These are phyloP conservation scores for Boletus pseudo-olivaceus DNA, from an alignment of 768 basidiomycete species.

Conservation along the genomic window DNA sequence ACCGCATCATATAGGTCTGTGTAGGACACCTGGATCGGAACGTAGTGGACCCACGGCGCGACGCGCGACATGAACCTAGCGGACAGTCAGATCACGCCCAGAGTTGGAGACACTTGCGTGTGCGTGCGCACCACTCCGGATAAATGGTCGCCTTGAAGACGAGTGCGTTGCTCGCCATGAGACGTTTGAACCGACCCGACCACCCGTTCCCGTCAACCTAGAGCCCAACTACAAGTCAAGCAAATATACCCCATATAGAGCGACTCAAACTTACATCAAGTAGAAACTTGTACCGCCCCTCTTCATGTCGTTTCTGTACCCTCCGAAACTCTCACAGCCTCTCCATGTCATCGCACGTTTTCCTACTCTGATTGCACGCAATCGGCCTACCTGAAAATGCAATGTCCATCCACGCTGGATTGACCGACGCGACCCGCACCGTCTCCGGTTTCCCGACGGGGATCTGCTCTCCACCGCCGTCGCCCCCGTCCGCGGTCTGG, in stretches of 20 bases:
- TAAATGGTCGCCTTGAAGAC: constrained; percentile 71
- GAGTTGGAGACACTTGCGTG: too few species aligned
- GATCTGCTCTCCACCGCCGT: constrained; percentile 6
- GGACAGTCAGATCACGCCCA: neutral
- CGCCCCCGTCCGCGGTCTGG: neutral
- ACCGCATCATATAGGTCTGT: constrained; percentile 68
- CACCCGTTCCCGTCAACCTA: constrained; percentile 65
- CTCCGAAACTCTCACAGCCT: constrained; percentile 49
- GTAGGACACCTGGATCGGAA: constrained; percentile 63
- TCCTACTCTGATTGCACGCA: constrained; percentile 33
- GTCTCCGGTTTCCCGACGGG: constrained; percentile 35
- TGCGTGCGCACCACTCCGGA: constrained; percentile 57
- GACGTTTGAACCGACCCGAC: constrained; percentile 62
- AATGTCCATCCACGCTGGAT: constrained; percentile 59
- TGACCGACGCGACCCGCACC: constrained; percentile 39
- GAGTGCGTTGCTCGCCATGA: constrained; percentile 59
- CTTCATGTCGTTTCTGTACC: constrained; percentile 42
- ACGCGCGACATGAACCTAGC: constrained; percentile 53
- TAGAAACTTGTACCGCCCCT: constrained; percentile 35
- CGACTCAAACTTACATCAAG: constrained; percentile 43
- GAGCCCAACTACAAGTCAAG: neutral
- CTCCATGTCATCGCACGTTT: constrained; percentile 41
- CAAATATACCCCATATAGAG: neutral
- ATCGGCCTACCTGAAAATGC: constrained; percentile 48
- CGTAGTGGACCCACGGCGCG: constrained; percentile 71